phyloP scores from a whole-genome alignment of 768 basidiomycete genomes.

The Kwoniella dejecticola region DNA sequence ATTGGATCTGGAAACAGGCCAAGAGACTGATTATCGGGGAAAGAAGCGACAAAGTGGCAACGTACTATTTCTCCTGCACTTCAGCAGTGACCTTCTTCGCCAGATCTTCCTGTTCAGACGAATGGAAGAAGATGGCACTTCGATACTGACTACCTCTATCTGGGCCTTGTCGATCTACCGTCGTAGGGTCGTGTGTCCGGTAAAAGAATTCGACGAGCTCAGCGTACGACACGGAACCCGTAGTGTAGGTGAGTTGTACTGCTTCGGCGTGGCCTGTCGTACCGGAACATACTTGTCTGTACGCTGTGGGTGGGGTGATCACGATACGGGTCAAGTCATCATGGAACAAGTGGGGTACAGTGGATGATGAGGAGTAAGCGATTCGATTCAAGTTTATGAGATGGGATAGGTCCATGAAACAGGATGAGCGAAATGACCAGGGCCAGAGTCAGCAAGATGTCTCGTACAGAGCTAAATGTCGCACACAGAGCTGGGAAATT shows the following conservation, averaged over 20 bases:
- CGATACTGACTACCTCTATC: slow-evolving; percentile 80
- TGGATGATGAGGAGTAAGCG: no score
- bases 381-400: no score
- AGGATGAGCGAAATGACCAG: no score
- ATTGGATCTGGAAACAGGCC: no score
- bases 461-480: no score
- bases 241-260: slow-evolving; percentile 81
- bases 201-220: slow-evolving; percentile 97
- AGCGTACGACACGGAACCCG: slow-evolving; percentile 71
- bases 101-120: slow-evolving; percentile 68
- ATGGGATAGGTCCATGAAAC: no score
- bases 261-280: slow-evolving; percentile 87
- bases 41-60: neutral
- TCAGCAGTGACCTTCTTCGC: slow-evolving; percentile 78
- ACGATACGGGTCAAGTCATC: no score
- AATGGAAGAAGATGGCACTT: slow-evolving; percentile 82
- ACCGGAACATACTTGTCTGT: slow-evolving; percentile 76
- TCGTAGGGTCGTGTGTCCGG: slow-evolving; percentile 90
- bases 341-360: no score
- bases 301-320: slow-evolving; percentile 57
- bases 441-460: no score
- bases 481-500: no score
- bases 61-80: slow-evolving; percentile 80
- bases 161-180: slow-evolving; percentile 72
- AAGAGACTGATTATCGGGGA: no score